These are phyloP conservation scores for Tetratostichococcus sp. DNA, from an alignment of 139 green algal genomes.

Conservation along the genomic window DNA sequence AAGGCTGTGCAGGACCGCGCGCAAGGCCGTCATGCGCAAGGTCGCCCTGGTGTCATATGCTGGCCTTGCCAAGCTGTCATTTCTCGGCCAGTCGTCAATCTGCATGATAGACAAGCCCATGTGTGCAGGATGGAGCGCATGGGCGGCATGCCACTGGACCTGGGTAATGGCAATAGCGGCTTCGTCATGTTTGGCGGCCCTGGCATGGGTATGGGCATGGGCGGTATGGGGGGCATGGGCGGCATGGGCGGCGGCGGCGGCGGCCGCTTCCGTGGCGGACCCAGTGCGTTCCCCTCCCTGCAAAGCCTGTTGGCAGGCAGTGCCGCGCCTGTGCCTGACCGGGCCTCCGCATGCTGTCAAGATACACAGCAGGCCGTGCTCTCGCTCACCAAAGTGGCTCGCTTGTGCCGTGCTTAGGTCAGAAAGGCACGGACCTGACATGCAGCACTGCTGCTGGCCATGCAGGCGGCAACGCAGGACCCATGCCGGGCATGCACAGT, in stretches of 20 bases:
- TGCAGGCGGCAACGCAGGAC: background rate
- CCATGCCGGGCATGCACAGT: background rate
- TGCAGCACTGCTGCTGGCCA: background rate
- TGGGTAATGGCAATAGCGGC: background rate
- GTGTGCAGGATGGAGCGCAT: background rate
- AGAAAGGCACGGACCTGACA: too few species aligned
- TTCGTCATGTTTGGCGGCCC: background rate
- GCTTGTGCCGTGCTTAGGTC: too few species aligned
- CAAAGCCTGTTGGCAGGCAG: too few species aligned
- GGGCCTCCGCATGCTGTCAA: too few species aligned
- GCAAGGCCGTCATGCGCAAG: background rate
- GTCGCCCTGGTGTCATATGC: background rate
- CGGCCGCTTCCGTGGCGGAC: too few species aligned
- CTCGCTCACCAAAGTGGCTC: too few species aligned
- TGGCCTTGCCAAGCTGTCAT: background rate
- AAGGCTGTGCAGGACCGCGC: background rate
- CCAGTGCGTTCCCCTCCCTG: too few species aligned
- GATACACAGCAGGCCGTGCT: too few species aligned
- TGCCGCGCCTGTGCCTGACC: too few species aligned
- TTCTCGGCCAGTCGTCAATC: background rate
- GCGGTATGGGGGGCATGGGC: constrained; percentile 3
- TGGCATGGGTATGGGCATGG: background rate
- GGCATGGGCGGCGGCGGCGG: constrained; percentile 4
- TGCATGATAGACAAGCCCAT: background rate
- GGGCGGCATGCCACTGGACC: background rate